These are phyloP conservation scores for Sclerotinia trifoliorum DNA, from an alignment of 2,329 filamentous ascomycete species.

Conservation along the genomic window DNA sequence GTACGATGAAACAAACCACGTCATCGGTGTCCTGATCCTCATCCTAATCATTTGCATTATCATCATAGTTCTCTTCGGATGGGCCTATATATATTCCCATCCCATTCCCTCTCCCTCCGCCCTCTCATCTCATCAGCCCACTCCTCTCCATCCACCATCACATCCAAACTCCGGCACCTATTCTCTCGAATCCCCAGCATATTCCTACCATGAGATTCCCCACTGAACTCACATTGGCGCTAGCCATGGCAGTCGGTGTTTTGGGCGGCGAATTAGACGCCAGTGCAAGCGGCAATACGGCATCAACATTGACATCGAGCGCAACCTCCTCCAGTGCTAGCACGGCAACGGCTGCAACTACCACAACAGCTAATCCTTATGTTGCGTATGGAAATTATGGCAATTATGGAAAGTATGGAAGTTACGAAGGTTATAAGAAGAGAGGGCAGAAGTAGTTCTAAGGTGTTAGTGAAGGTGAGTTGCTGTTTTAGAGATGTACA, in stretches of 20 bases:
- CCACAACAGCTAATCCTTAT: neutral
- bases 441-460: neutral
- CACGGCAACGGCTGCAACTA: neutral
- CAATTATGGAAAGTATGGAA: constrained; percentile 20
- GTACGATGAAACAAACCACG: constrained; percentile 11
- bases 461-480: neutral
- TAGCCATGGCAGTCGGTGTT: neutral
- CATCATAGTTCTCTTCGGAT: neutral
- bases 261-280: constrained; percentile 6
- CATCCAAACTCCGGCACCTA: neutral
- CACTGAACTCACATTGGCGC: neutral
- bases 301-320: neutral
- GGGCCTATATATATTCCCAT: neutral
- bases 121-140: neutral
- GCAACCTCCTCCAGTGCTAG: neutral
- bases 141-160: neutral
- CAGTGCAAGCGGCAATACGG: neutral
- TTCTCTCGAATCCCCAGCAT: neutral
- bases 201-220: constrained; percentile 4
- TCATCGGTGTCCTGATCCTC: neutral
- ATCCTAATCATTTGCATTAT: neutral
- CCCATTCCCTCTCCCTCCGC: neutral
- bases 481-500: neutral
- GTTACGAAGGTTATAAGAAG: constrained; percentile 20
- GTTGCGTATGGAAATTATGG: constrained; percentile 17